phyloP scores from a whole-genome alignment of 768 basidiomycete species.

The Auricularia sp. region DNA sequence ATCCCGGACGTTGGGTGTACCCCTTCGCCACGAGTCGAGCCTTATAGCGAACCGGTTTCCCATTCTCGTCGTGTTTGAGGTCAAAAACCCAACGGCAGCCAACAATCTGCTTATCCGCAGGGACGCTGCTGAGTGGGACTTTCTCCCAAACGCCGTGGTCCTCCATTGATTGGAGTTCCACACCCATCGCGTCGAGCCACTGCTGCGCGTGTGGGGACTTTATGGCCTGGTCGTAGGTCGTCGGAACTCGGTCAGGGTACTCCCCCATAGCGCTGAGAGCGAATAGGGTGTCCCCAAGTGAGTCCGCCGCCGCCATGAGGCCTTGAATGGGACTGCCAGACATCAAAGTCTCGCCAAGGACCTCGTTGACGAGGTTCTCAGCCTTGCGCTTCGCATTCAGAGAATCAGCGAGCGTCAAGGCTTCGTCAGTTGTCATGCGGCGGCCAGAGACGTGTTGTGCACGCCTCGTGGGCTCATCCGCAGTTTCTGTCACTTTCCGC shows the following conservation, averaged over 20 bases:
- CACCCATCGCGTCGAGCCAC: neutral
- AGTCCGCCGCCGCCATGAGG: neutral
- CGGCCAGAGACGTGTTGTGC: no score
- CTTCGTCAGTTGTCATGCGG: no score
- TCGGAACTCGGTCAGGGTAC: neutral
- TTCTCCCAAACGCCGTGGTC: slow-evolving; percentile 1
- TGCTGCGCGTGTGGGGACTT: neutral
- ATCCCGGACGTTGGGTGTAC: slow-evolving; percentile 5
- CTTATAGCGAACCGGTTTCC: slow-evolving; percentile 2
- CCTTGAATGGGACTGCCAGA: neutral
- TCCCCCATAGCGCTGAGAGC: neutral
- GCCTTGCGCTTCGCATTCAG: no score
- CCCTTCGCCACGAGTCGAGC: slow-evolving; percentile 7
- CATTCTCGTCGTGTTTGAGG: slow-evolving; percentile 2
- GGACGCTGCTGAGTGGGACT: neutral
- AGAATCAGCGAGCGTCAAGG: no score
- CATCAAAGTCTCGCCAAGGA: no score
- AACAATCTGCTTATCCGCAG: neutral
- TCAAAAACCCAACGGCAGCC: neutral
- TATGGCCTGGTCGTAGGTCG: neutral
- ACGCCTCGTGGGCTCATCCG: no score
- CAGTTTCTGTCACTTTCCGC: no score
- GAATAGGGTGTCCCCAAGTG: neutral
- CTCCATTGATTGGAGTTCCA: slow-evolving; percentile 2
- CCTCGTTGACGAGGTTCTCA: no score